A percentile compares a stretch with the other conserved stretches of the same genome.
These are phyloP conservation scores for Colletotrichum somersetense DNA, from an alignment of 2,329 filamentous ascomycete genomes.

Conservation along the genomic window DNA sequence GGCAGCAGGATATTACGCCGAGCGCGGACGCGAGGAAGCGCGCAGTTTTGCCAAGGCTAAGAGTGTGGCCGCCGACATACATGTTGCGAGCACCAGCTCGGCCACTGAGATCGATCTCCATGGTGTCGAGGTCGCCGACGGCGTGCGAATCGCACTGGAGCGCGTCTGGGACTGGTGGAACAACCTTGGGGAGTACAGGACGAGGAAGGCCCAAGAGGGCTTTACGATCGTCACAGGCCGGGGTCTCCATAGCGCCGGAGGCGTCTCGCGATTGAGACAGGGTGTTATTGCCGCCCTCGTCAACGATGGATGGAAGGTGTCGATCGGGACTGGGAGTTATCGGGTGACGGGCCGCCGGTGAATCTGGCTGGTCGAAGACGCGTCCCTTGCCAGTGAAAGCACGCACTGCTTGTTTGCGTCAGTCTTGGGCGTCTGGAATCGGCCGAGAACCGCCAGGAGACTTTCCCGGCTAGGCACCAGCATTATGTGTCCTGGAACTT, in stretches of 20 bases:
- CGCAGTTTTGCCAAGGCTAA: constrained; percentile 68
- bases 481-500: constrained; percentile 15
- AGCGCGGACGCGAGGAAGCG: constrained; percentile 75
- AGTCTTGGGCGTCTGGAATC: not conserved
- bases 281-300: constrained; percentile 83
- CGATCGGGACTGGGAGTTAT: constrained; percentile 78
- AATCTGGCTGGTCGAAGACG: constrained; percentile 37
- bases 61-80: constrained; percentile 76
- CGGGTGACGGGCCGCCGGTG: constrained; percentile 72
- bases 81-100: constrained; percentile 77
- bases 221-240: constrained; percentile 85
- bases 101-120: constrained; percentile 79
- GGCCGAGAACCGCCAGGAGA: not conserved
- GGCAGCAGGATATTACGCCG: constrained; percentile 81
- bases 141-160: constrained; percentile 79
- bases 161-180: constrained; percentile 83
- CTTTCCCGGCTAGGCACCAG: constrained; percentile 26
- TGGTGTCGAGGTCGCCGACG: constrained; percentile 84
- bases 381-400: not conserved
- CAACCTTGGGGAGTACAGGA: constrained; percentile 73
- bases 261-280: constrained; percentile 80
- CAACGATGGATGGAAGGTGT: constrained; percentile 85
- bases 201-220: constrained; percentile 62
- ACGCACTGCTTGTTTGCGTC: constrained; percentile 15
- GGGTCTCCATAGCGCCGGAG: constrained; percentile 82